Conservation (phyloP, 148 eudicot species). For the Cornus controversa region DNA sequence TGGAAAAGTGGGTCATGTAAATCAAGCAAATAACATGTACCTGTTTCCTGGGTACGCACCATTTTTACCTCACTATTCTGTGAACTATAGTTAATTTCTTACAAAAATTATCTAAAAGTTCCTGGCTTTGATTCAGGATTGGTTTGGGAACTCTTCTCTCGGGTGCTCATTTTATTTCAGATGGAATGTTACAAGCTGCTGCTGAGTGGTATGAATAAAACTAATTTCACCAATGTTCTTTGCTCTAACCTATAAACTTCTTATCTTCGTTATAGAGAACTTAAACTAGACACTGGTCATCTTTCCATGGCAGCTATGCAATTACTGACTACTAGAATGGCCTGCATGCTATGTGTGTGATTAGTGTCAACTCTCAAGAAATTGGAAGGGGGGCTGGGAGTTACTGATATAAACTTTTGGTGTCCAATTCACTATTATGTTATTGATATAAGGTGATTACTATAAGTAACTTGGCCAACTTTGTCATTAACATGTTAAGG, state of each 20-base stretch:
- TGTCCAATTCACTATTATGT: no score
- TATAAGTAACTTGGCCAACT: no score
- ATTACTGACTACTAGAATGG: not conserved
- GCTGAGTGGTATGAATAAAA: slow-evolving; percentile 66
- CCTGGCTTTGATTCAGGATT: slow-evolving; percentile 60
- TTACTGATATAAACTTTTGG: no score
- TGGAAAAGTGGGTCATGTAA: slow-evolving; percentile 91
- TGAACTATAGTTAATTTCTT: not conserved
- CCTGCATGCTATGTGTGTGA: not conserved
- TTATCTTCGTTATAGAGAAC: not conserved
- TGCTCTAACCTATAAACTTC: not conserved
- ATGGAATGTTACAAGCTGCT: slow-evolving; percentile 94
- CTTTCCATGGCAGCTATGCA: not conserved
- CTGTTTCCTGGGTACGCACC: slow-evolving; percentile 90
- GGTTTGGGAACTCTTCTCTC: slow-evolving; percentile 91
- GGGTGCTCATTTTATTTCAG: slow-evolving; percentile 91
- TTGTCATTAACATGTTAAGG: no score
- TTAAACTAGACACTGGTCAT: not conserved
- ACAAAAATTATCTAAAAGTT: slow-evolving; percentile 6
- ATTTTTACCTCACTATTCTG: slow-evolving; percentile 13
- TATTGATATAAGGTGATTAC: no score
- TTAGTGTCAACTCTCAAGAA: not conserved
- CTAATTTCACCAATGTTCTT: slow-evolving; percentile 4
- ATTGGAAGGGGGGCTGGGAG: not conserved
- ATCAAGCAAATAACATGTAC: slow-evolving; percentile 99